Conservation (phyloP, 2,329 filamentous ascomycete species). For the Pleurostoma richardsiae region DNA sequence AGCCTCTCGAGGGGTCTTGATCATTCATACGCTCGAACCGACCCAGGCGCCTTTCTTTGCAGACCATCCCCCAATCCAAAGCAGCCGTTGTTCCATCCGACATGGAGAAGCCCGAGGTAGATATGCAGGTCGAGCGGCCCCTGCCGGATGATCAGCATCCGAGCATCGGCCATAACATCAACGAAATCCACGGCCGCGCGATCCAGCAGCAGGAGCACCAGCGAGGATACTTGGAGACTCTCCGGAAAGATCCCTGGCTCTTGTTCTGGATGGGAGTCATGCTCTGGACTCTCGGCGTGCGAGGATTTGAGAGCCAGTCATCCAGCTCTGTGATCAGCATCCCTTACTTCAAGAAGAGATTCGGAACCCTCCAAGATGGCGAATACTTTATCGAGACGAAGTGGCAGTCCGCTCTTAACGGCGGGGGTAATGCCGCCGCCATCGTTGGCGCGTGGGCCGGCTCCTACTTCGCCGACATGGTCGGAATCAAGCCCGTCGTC, state of each 20-base stretch:
- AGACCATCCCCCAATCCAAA: no score
- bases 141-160: neutral
- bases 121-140: neutral
- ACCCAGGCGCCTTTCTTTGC: no score
- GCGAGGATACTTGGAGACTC: constrained; percentile 15
- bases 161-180: neutral
- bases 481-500: constrained; percentile 17
- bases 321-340: constrained; percentile 14
- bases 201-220: constrained; percentile 22
- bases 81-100: no score
- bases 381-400: constrained; percentile 16
- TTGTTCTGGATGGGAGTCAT: constrained; percentile 22
- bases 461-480: constrained; percentile 16
- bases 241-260: constrained; percentile 19
- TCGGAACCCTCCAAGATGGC: constrained; percentile 10
- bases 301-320: constrained; percentile 19
- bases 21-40: no score
- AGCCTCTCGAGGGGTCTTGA: no score
- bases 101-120: neutral
- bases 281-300: constrained; percentile 22
- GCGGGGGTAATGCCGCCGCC: constrained; percentile 15
- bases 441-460: constrained; percentile 17
- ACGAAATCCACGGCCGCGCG: constrained; percentile 12
- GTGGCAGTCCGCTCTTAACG: constrained; percentile 22
- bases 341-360: constrained; percentile 12